Evolutionary conservation across 768 basidiomycete genomes (phyloP).

Genomic region (Tulasnella sp.): DNA sequence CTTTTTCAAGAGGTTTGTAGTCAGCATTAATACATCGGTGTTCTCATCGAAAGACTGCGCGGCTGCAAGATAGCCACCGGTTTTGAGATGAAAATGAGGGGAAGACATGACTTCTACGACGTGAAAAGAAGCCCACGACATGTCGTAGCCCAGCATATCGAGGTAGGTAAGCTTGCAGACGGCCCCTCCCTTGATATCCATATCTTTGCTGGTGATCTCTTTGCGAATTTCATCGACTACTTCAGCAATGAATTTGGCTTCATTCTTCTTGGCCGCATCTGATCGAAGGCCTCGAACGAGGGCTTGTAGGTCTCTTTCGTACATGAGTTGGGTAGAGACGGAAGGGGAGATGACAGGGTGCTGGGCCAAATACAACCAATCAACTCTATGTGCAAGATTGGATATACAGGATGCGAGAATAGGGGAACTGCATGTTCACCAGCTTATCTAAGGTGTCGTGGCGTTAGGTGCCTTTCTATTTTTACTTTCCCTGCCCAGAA

Average conservation of each 20-base stretch:
- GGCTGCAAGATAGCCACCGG: constrained; percentile 92
- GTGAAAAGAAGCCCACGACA: constrained; percentile 94
- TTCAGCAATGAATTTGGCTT: constrained; percentile 84
- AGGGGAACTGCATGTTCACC: background rate
- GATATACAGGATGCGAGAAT: background rate
- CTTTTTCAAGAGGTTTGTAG: constrained; percentile 94
- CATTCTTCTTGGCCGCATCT: constrained; percentile 63
- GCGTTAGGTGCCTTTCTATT: background rate
- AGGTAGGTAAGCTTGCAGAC: constrained; percentile 95
- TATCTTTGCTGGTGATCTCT: constrained; percentile 90
- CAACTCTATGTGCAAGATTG: background rate
- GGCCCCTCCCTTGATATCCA: constrained; percentile 94
- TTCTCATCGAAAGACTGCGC: constrained; percentile 86
- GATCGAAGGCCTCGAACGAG: constrained; percentile 92
- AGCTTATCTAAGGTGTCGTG: background rate
- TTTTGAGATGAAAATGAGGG: constrained; percentile 84
- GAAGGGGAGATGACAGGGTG: background rate
- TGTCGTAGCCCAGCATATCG: constrained; percentile 95
- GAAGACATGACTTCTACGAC: constrained; percentile 99
- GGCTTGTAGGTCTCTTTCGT: constrained; percentile 94
- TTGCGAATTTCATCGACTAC: constrained; percentile 91
- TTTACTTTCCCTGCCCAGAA: constrained; percentile 40
- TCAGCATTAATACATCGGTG: constrained; percentile 96
- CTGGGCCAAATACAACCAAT: background rate
- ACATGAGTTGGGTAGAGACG: constrained; percentile 52